Base-by-base conservation (phyloP, 1,284 basidiomycete genomes). In the Cutaneotrichosporon spelunceum region DNA sequence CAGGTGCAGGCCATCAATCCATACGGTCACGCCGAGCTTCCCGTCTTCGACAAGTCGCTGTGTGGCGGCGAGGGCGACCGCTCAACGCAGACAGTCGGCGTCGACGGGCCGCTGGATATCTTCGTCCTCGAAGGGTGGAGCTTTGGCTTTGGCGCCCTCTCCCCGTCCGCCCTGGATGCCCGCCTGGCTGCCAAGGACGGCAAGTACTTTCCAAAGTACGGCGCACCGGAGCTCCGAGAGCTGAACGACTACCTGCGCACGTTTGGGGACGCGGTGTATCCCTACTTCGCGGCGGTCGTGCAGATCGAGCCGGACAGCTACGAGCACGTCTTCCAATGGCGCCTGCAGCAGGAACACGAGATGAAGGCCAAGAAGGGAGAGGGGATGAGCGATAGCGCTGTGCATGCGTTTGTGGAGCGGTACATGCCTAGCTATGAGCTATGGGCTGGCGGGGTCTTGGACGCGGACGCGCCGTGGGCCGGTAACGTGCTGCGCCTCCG, bases 21-120 rank as follows among this genome's bases (percentile, higher is more conserved):
- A 4, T 1, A 26, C 19, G 59, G 56, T 7, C 53, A 50, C 26
- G 61, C 61, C 26, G 59, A 59, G 3, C 49, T 66, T 1, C 94
- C 94, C 0, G 79, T 84, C 26, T 98, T 93, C 71, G 92, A 97
- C 72, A 98, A 98, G 81, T 89, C 88, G 66, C 74, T 88, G 44
- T 85, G 84, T 69, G 76, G 78, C 44, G 93, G 93, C 0, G 83
- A 89, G 74, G 94, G 94, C 0, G 94, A 98, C 75, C 86, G 94
- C 7, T 76, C 85, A 9, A 74, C 81, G 8, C 80, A 82, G 34
- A 74, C 70, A 0, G 61, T 72, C 9, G 45, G 56, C 0, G 69
- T 82, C 0, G 44, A 65, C 9, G 77, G 74, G 1, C 84, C 85
- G 0, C 72, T 94, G 3, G 90, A 95, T 72, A 80, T 97, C n/a